A percentile compares a stretch with the other conserved stretches of the same genome.
Conservation (phyloP, 2,329 filamentous ascomycete species). For the Colletotrichum zoysiae region DNA sequence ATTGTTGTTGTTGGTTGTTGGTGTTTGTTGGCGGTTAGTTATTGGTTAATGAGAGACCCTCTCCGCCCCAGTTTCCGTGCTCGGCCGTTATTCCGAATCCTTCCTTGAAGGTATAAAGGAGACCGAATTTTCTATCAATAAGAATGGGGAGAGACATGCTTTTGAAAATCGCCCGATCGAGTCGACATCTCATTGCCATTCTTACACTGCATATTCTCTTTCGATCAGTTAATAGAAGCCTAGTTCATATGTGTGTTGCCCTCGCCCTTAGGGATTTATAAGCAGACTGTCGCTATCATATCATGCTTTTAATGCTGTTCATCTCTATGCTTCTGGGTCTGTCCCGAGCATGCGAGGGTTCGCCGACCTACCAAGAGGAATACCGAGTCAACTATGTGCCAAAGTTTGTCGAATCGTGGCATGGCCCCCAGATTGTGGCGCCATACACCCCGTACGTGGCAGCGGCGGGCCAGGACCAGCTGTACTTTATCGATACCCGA, state of each 20-base stretch:
- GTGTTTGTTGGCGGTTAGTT: neutral
- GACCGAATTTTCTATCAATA: neutral
- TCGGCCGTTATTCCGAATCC: neutral
- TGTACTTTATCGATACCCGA: slow-evolving; percentile 43
- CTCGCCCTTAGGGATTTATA: neutral
- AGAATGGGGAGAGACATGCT: neutral
- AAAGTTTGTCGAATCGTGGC: slow-evolving; percentile 26
- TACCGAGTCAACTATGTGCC: slow-evolving; percentile 33
- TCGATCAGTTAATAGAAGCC: neutral
- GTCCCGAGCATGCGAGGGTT: neutral
- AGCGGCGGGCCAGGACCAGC: slow-evolving; percentile 29
- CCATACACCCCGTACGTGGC: slow-evolving; percentile 42
- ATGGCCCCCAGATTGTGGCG: slow-evolving; percentile 39
- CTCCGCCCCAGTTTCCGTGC: neutral
- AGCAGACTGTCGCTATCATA: neutral
- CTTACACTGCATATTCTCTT: neutral
- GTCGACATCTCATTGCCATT: neutral
- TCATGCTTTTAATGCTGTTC: neutral
- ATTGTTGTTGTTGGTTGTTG: neutral
- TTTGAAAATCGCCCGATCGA: neutral
- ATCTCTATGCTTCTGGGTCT: slow-evolving; percentile 5
- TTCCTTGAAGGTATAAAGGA: neutral
- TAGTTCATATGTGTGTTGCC: neutral
- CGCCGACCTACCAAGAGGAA: slow-evolving; percentile 16
- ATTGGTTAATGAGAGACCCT: neutral